These are phyloP conservation scores for Chaetomium sp. DNA, from an alignment of 2,329 filamentous ascomycete species.

Conservation along the genomic window DNA sequence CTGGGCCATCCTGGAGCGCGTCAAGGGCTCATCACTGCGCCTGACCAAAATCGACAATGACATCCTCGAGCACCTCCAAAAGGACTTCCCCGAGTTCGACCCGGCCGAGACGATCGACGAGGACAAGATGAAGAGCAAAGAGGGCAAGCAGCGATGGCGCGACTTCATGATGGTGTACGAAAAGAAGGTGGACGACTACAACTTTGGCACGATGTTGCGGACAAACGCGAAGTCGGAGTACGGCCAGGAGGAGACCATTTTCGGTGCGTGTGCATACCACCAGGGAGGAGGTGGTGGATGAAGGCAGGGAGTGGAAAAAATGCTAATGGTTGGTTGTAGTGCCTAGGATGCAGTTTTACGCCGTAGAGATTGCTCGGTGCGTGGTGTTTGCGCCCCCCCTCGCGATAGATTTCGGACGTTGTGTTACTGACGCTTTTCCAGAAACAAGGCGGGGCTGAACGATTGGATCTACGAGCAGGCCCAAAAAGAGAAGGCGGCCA, in stretches of 20 bases:
- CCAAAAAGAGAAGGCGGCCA: slow-evolving; percentile 48
- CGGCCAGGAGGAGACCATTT: slow-evolving; percentile 82
- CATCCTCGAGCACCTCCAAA: slow-evolving; percentile 81
- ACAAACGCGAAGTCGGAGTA: slow-evolving; percentile 76
- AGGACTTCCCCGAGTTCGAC: slow-evolving; percentile 90
- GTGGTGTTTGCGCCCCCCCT: neutral
- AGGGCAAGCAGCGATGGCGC: slow-evolving; percentile 89
- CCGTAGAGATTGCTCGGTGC: slow-evolving; percentile 42
- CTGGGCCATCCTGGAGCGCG: slow-evolving; percentile 89
- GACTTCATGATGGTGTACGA: slow-evolving; percentile 92
- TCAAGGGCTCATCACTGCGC: slow-evolving; percentile 79
- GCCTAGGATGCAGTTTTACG: slow-evolving; percentile 53
- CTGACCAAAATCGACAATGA: slow-evolving; percentile 94
- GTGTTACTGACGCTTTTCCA: slow-evolving; percentile 45
- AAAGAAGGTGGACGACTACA: slow-evolving; percentile 93
- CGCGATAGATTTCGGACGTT: neutral
- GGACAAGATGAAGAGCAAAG: slow-evolving; percentile 95
- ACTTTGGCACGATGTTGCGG: slow-evolving; percentile 92
- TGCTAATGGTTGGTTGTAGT: slow-evolving; percentile 31
- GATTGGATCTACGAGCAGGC: slow-evolving; percentile 94
- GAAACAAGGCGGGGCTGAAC: slow-evolving; percentile 84
- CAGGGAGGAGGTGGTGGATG: neutral
- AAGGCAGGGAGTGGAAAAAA: too few species aligned
- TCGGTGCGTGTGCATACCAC: slow-evolving; percentile 48
- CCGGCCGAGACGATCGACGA: slow-evolving; percentile 74